These are phyloP conservation scores for Acacia crassicarpa DNA, from an alignment of 306 rosid species.

Conservation along the genomic window DNA sequence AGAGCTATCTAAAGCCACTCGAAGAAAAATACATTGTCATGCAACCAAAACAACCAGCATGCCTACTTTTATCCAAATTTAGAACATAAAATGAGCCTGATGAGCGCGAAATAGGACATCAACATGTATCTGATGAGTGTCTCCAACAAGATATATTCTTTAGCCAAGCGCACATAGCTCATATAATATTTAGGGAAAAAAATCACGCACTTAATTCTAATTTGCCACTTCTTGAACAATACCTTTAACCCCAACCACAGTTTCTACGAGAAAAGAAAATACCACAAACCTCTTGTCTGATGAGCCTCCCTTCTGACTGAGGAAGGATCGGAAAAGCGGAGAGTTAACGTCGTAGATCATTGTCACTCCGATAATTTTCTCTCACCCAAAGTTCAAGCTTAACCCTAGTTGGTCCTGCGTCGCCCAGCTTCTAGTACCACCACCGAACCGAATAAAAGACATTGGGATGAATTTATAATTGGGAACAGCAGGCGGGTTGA, in stretches of 20 bases:
- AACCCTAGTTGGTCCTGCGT: constrained; percentile 47
- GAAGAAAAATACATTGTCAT: neutral
- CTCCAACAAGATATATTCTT: neutral
- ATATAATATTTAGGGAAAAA: neutral
- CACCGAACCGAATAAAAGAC: too few species aligned
- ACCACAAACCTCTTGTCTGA: constrained; percentile 80
- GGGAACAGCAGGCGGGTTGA: neutral
- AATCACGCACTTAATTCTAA: neutral
- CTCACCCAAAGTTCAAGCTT: neutral
- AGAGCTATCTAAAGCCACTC: neutral
- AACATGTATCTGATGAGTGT: neutral
- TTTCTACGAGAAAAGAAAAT: constrained; percentile 6
- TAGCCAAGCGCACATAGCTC: neutral
- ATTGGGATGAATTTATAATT: neutral
- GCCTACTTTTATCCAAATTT: neutral
- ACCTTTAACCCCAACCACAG: neutral
- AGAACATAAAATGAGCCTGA: neutral
- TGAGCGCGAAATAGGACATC: neutral
- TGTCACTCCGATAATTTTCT: constrained; percentile 1
- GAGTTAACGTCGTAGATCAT: constrained; percentile 99
- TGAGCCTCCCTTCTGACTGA: constrained; percentile 96
- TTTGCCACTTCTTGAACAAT: neutral
- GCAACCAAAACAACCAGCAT: neutral
- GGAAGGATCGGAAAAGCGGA: constrained; percentile 96
- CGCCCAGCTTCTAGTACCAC: neutral